These are phyloP conservation scores for Kwoniella shandongensis DNA, from an alignment of 768 basidiomycete genomes.

Conservation along the genomic window DNA sequence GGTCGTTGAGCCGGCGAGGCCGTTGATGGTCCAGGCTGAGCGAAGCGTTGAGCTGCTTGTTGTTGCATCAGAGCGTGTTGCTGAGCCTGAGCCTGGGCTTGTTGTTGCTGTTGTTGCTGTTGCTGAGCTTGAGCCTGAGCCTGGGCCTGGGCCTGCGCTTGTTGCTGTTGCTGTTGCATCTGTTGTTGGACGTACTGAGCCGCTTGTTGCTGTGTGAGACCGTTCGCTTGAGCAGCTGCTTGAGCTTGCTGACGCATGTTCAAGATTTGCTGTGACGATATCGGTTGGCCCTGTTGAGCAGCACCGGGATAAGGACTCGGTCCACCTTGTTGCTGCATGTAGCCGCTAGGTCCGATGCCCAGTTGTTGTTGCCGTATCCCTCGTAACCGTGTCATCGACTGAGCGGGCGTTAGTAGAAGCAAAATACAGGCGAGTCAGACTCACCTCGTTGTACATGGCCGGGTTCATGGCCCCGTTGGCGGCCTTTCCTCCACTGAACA, in stretches of 20 bases:
- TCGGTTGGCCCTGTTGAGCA: slow-evolving; percentile 21
- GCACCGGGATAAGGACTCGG: slow-evolving; percentile 14
- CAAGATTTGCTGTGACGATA: slow-evolving; percentile 21
- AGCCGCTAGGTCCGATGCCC: slow-evolving; percentile 18
- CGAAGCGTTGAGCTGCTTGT: slow-evolving; percentile 31
- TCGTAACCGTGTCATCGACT: slow-evolving; percentile 46
- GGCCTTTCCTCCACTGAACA: slow-evolving; percentile 46
- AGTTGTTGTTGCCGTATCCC: slow-evolving; percentile 27
- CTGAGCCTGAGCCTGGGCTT: slow-evolving; percentile 27
- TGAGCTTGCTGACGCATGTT: slow-evolving; percentile 32
- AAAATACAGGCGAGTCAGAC: slow-evolving; percentile 6
- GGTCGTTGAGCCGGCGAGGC: slow-evolving; percentile 27
- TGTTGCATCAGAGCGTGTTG: slow-evolving; percentile 30
- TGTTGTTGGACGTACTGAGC: slow-evolving; percentile 32
- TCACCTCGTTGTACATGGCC: slow-evolving; percentile 45
- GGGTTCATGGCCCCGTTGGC: slow-evolving; percentile 38
- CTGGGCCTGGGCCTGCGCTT: slow-evolving; percentile 29
- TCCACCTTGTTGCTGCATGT: slow-evolving; percentile 12
- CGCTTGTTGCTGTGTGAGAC: slow-evolving; percentile 28
- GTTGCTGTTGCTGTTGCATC: slow-evolving; percentile 39
- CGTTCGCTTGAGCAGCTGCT: slow-evolving; percentile 34
- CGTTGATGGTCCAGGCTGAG: slow-evolving; percentile 29
- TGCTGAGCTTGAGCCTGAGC: slow-evolving; percentile 32
- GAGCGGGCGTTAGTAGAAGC: neutral
- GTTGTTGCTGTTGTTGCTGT: slow-evolving; percentile 27